Base-by-base conservation (phyloP, 106 monocot species). In the Dioscorea dumetorum region DNA sequence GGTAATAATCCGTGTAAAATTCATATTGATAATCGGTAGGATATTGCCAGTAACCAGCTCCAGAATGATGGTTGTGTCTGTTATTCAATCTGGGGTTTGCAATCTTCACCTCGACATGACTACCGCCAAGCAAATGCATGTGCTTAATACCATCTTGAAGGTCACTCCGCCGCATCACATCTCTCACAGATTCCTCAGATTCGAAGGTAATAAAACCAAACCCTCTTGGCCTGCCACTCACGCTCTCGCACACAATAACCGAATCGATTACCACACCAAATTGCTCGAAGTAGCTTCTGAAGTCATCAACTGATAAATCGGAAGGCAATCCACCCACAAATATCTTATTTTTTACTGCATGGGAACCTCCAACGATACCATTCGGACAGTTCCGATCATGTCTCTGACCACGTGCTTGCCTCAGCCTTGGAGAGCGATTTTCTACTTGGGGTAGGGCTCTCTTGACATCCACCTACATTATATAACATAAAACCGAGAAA, bases 151-250 rank as follows among this genome's bases (percentile, higher is more conserved):
- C 41, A 41, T 41, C 9, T 41, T 41, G 41, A 41, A 8, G 1
- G 41, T 41, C 41, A 41, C 41, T 41, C 41, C 10, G 41, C 56
- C 76, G 51, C 50, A 89, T 33, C 14, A 83, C 89, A 49, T 58
- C 78, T 12, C 77, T 71, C 16, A 92, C 95, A 52, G 84, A 70
- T 32, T 87, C 88, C 60, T 84, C 84, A 0, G 84, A 81, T 54
- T 91, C 83, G 68, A 79, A 95, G 28, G 87, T 87, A 28, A 95
- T 78, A 59, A 95, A 95, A 18, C 90, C 94, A 79, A 95, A 95
- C 12, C 94, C 94, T 51, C 94, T 82, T 18, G 91, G 73, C 33
- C 79, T 58, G 8, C 75, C 64, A 18, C 85, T 95, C 53, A 22
- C 19, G 50, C 68, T 78, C 60, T 90, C 91, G 28, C 77, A 80